phyloP scores from a whole-genome alignment of 768 basidiomycete species.

The Jaapia argillacea region DNA sequence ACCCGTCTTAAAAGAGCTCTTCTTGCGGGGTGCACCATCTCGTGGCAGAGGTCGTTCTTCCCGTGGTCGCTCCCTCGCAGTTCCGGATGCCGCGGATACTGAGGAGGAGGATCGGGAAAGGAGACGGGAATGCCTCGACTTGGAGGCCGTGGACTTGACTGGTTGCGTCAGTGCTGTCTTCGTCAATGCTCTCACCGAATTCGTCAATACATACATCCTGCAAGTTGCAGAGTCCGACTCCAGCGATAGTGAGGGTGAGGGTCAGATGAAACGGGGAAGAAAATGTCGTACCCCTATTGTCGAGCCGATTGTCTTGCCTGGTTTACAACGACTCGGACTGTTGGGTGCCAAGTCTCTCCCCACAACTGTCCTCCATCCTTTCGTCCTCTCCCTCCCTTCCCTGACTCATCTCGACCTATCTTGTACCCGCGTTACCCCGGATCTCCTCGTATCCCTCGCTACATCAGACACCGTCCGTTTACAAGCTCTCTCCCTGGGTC shows the following conservation, averaged over 20 bases:
- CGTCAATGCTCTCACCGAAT: constrained; percentile 75
- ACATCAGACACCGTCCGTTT: constrained; percentile 57
- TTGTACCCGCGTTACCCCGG: constrained; percentile 71
- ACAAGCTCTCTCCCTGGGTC: constrained; percentile 71
- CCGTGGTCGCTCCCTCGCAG: constrained; percentile 46
- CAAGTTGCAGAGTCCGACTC: constrained; percentile 30
- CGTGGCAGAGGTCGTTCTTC: constrained; percentile 59
- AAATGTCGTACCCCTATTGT: constrained; percentile 22
- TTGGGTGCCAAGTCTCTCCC: constrained; percentile 76
- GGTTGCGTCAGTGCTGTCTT: constrained; percentile 92
- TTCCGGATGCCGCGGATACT: constrained; percentile 39
- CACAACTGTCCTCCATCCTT: constrained; percentile 55
- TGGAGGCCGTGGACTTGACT: constrained; percentile 88
- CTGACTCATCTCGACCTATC: constrained; percentile 90
- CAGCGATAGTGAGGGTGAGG: constrained; percentile 32
- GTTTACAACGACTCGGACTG: constrained; percentile 68
- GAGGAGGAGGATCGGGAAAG: constrained; percentile 76
- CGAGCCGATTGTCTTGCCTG: constrained; percentile 54
- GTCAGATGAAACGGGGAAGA: constrained; percentile 9
- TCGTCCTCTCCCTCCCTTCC: constrained; percentile 74
- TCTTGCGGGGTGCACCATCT: constrained; percentile 74
- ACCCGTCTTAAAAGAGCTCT: constrained; percentile 79
- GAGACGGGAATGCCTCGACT: constrained; percentile 59
- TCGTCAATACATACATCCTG: constrained; percentile 60
- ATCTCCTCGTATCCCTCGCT: constrained; percentile 61